These are phyloP conservation scores for Platismatia glauca DNA, from an alignment of 495 filamentous ascomycete genomes.

Conservation along the genomic window DNA sequence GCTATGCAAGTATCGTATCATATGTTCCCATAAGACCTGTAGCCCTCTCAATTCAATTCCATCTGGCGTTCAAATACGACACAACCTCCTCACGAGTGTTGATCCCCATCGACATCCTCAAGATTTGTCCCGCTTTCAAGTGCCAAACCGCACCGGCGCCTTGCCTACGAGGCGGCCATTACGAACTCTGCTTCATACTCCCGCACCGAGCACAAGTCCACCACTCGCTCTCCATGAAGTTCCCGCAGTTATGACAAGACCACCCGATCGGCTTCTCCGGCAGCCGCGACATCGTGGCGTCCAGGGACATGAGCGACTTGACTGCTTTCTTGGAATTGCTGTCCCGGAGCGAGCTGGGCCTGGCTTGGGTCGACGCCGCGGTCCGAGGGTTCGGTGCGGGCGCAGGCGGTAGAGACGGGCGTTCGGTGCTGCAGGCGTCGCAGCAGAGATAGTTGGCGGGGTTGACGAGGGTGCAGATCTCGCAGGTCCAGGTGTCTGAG, in stretches of 20 bases:
- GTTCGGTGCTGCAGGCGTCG: slow-evolving; percentile 66
- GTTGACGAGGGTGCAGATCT: slow-evolving; percentile 77
- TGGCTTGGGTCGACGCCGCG: background rate
- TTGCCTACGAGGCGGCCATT: slow-evolving; percentile 4
- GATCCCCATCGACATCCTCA: background rate
- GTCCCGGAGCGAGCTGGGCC: slow-evolving; percentile 13
- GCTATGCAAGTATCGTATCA: background rate
- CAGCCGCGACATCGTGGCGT: slow-evolving; percentile 30
- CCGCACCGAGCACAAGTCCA: slow-evolving; percentile 70
- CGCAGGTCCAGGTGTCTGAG: slow-evolving; percentile 59
- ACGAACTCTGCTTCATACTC: slow-evolving; percentile 55
- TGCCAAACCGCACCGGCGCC: background rate
- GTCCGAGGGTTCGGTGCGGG: background rate
- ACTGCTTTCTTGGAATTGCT: slow-evolving; percentile 28
- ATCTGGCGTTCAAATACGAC: background rate
- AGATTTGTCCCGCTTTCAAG: too few species aligned
- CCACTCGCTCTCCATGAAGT: slow-evolving; percentile 61
- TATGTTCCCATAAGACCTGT: background rate
- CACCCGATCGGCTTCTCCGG: slow-evolving; percentile 49
- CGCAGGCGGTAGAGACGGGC: slow-evolving; percentile 35
- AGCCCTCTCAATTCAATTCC: background rate
- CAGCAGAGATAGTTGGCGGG: slow-evolving; percentile 59
- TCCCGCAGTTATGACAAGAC: slow-evolving; percentile 59
- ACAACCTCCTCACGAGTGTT: background rate
- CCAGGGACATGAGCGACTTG: slow-evolving; percentile 32